These are phyloP conservation scores for Schwanniomyces occidentalis DNA, from an alignment of 805 yeast species.

Conservation along the genomic window DNA sequence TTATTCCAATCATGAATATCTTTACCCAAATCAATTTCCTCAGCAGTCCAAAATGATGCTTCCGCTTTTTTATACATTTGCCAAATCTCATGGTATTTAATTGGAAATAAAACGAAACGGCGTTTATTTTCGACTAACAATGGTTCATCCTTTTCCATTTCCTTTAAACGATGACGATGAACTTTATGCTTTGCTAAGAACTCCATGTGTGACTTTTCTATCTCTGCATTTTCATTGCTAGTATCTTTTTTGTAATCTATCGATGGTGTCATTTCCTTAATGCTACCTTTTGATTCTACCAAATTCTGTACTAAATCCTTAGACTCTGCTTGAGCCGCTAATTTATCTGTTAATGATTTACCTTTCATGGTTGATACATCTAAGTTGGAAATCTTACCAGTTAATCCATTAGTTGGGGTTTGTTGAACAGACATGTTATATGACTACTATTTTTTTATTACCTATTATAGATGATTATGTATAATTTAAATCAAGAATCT, in stretches of 20 bases:
- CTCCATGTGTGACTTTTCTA: conserved; percentile 46
- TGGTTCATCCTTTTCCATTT: conserved; percentile 85
- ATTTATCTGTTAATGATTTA: conserved; percentile 40
- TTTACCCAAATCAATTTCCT: conserved; percentile 94
- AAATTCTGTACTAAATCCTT: conserved; percentile 29
- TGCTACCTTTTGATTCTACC: conserved; percentile 11
- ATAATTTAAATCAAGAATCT: too few relatives aligned
- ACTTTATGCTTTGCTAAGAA: conserved; percentile 63
- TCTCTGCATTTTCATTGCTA: conserved; percentile 22
- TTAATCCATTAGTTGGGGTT: conserved; percentile 56
- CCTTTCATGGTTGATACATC: conserved; percentile 36
- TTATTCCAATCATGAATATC: conserved; percentile 92
- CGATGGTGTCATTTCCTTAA: conserved; percentile 20
- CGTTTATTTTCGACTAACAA: conserved; percentile 78
- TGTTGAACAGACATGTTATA: conserved; percentile 53
- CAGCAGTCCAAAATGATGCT: conserved; percentile 99
- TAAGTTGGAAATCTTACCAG: conserved; percentile 43
- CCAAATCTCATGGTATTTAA: conserved; percentile 97
- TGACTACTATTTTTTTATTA: too few relatives aligned
- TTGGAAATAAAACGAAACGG: conserved; percentile 93
- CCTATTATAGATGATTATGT: too few relatives aligned
- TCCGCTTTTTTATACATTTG: conserved; percentile 98
- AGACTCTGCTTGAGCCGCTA: conserved; percentile 42
- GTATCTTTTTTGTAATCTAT: conserved; percentile 21
- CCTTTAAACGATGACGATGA: conserved; percentile 74